Conservation (phyloP, 257 asterid species). For the Solanum pimpinellifolium region DNA sequence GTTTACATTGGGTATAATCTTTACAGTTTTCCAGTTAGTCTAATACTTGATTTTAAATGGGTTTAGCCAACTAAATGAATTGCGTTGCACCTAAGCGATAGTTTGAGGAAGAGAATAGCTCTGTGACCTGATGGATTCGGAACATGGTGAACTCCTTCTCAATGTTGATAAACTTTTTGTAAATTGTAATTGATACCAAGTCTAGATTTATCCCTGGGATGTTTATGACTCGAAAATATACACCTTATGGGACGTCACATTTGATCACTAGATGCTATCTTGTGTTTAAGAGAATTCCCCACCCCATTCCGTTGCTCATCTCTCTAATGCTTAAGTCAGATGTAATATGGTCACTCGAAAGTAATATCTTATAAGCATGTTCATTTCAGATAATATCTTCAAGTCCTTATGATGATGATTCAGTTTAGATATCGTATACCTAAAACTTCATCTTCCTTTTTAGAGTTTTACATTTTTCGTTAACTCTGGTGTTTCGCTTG, state of each 20-base stretch:
- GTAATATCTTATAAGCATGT: background rate
- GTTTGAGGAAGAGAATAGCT: background rate
- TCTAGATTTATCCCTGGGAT: background rate
- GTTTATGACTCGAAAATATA: background rate
- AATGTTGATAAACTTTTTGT: background rate
- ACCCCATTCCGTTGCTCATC: background rate
- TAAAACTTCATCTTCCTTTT: background rate
- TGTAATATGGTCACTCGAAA: background rate
- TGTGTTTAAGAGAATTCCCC: background rate
- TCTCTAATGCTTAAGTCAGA: background rate
- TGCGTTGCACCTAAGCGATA: background rate
- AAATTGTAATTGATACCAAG: background rate
- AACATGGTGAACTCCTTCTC: background rate
- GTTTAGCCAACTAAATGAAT: background rate
- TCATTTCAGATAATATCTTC: background rate
- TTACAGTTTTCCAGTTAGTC: background rate
- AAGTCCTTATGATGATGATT: background rate
- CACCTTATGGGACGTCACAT: background rate
- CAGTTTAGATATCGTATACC: background rate
- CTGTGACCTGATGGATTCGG: background rate
- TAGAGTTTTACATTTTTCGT: background rate
- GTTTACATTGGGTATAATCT: slow-evolving; percentile 84
- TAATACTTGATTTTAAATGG: background rate
- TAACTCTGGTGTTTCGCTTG: background rate
- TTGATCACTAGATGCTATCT: background rate